Base-by-base conservation (phyloP, 73 alveolate species). In the Chromera velia region DNA sequence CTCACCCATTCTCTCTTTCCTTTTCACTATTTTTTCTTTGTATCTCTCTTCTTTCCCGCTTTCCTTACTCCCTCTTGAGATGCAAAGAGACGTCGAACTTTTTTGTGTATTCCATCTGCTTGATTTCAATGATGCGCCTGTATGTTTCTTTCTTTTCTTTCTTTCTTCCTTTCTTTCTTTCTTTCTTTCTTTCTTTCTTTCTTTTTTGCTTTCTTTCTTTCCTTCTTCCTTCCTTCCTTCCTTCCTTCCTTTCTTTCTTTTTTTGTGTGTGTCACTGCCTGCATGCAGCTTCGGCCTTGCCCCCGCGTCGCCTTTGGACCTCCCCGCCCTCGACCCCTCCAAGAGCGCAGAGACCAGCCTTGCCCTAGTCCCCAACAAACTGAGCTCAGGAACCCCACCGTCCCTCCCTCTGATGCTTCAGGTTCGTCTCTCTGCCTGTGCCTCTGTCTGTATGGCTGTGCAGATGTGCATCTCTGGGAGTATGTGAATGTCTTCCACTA, bases 291-390 rank as follows among this genome's bases (percentile, higher is more conserved):
- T 40, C 55, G 55, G 55, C 13, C 13, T 40, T 4, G 55, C 55
- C 55, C 55, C 55, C 13, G 55, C 22, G 4, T 4, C 22, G 4
- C 55, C 55, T 4, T 13, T 40, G 55, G 22, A 40, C 22, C 22
- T 40, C 22, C 55, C 4, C 4, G 55, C 4, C 55, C 55, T 40
- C 22, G 55, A 4, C 55, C 55, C 55, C 13, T 4, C 22, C 22
- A 4, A 40, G 55, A 40, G 22, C 4, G 55, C 55, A 40, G 66
- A 63, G n/a, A 76, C 63, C 70, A 28, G 66, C 69, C 70, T 76
- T 68, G 76, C 83, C 30, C 29, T 76, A 70, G 26, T 76, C 34
- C 83, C 83, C 71, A 76, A 76, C 55, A 65, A 76, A 70, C 83
- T 76, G 70, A 33, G 13, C 29, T 22, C 64, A 63, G 76, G 76